Percentiles rank a stretch among this genome's conserved stretches.
phyloP scores from a whole-genome alignment of 441 rosid species.

The Capsella rubella region DNA sequence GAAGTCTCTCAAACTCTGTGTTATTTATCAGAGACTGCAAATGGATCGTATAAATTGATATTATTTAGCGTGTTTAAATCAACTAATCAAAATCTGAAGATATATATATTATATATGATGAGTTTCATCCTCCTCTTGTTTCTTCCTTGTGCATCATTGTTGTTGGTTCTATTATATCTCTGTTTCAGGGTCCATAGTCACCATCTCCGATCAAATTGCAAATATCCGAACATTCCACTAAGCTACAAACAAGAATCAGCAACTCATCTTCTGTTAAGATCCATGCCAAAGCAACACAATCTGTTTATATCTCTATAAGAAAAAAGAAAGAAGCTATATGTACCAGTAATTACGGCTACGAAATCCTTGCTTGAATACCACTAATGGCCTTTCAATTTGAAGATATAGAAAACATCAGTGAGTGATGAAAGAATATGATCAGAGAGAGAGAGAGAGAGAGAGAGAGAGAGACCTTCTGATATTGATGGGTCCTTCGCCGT shows the following conservation, averaged over 20 bases:
- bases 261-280: background rate
- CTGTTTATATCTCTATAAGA: too few species aligned
- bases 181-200: conserved; percentile 70
- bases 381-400: conserved; percentile 63
- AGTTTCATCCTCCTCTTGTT: conserved; percentile 3
- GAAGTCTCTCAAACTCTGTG: background rate
- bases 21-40: background rate
- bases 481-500: conserved; percentile 89
- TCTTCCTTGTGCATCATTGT: background rate
- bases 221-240: conserved; percentile 94
- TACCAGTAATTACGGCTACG: conserved; percentile 67
- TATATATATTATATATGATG: background rate
- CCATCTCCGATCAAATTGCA: conserved; percentile 88
- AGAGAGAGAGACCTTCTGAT: conserved; percentile 61
- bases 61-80: background rate
- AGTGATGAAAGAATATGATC: conserved; percentile 16
- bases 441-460: background rate
- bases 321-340: background rate
- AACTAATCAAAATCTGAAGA: conserved; percentile 5
- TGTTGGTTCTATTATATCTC: background rate
- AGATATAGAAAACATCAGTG: background rate
- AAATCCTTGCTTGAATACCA: conserved; percentile 91
- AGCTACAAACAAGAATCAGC: conserved; percentile 52
- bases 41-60: background rate
- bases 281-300: background rate